phyloP scores from a whole-genome alignment of 805 yeast genomes.

The Saccharomycopsis capsularis region DNA sequence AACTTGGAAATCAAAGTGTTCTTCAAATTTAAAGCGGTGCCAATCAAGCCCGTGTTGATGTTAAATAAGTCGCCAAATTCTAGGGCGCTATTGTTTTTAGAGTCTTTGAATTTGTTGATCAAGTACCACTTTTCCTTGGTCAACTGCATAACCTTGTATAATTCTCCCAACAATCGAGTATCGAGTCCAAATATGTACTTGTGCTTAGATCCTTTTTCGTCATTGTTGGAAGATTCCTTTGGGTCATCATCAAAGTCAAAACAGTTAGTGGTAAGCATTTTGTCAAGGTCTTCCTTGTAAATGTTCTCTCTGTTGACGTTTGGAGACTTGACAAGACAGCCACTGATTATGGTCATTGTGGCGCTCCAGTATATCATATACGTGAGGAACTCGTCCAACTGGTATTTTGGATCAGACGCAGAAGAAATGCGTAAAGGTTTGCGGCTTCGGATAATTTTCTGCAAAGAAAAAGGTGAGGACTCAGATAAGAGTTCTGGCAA shows the following conservation, averaged over 20 bases:
- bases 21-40: constrained; percentile 5
- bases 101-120: constrained; percentile 3
- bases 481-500: not conserved
- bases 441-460: too few species aligned
- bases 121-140: constrained; percentile 9
- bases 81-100: not conserved
- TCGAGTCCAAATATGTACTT: constrained; percentile 11
- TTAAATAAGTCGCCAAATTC: constrained; percentile 8
- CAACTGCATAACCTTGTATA: constrained; percentile 10
- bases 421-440: too few species aligned
- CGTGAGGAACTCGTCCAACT: not conserved
- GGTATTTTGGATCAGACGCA: not conserved
- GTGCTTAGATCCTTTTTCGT: too few species aligned
- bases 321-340: constrained; percentile 8
- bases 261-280: not conserved
- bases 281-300: not conserved
- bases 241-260: not conserved
- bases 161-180: constrained; percentile 5
- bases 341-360: constrained; percentile 5
- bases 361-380: constrained; percentile 8
- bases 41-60: constrained; percentile 10
- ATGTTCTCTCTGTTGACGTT: constrained; percentile 8
- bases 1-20: constrained; percentile 1
- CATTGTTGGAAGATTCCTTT: too few species aligned
- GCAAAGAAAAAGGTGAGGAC: not conserved